Base-by-base conservation (phyloP, 164 flowering plant genomes). In the Chloranthus sessilifolius region DNA sequence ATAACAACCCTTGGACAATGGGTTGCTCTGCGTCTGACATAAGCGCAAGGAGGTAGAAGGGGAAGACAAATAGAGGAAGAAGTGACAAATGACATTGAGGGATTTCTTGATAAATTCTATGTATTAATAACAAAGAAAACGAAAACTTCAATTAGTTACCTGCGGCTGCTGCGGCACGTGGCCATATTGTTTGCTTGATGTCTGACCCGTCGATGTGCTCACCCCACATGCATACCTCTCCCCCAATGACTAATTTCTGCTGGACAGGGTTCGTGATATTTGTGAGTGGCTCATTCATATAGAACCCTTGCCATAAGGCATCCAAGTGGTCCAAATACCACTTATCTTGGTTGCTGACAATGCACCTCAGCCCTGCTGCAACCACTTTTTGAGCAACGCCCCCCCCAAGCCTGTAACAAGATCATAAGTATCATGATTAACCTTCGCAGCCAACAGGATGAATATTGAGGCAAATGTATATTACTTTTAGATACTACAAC, bases 151-250 rank as follows among this genome's bases (percentile, higher is more conserved):
- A 34, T 33, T 24, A 49, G 19, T 34, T 76, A 87, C 95, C 95
- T 77, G 95, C 95, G 62, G 95, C 95, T 27, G 95, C 96, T 17
- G 92, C 96, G 64, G 92, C 96, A 31, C 92, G 83, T 4, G 95
- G 96, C 96, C 96, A 88, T 53, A 88, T 84, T 20, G 92, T 88
- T 65, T 84, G 92, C 53, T 84, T 73, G 48, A 87, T 69, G 42
- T 87, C 82, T 2, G 96, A 88, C 1, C 54, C 79, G 63, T 88
- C 96, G 38, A 82, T 58, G 46, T 53, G 55, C 53, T 88, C 96
- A 5, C 88, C 96, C 96, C 96, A 88, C 86, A 79, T 64, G 82
- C 96, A 85, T 21, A 85, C 90, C 57, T 88, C 94, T 27, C 96
- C 96, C 0, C 94, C 94, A 43, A 88, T 46, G 27, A 85, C 90